Conservation (phyloP, 305 asterid species). For the Stenogyne calaminthoides region DNA sequence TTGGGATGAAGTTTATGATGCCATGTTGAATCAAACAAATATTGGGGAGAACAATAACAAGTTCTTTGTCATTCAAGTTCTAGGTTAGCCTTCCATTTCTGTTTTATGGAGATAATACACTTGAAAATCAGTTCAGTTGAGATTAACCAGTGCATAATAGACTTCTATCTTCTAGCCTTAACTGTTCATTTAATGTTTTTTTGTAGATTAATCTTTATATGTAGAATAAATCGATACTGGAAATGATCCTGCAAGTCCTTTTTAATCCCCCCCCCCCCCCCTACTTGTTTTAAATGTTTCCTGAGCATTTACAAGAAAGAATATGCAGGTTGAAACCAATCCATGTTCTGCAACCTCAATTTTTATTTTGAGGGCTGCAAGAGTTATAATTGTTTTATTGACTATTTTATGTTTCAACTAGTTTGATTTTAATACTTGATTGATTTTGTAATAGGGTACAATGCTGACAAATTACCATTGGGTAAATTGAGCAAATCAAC, state of each 20-base stretch:
- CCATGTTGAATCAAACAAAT: conserved; percentile 93
- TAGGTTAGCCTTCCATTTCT: conserved; percentile 55
- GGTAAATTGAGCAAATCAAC: conserved; percentile 96
- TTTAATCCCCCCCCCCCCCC: conserved; percentile 13
- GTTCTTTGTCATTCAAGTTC: conserved; percentile 76
- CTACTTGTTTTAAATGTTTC: background rate
- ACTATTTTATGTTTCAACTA: conserved; percentile 13
- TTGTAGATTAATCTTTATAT: background rate
- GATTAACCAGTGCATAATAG: background rate
- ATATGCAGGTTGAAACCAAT: conserved; percentile 10
- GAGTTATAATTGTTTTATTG: conserved; percentile 1
- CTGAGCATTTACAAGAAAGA: background rate
- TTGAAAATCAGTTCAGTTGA: background rate
- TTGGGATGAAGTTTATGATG: conserved; percentile 83
- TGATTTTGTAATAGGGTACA: conserved; percentile 63
- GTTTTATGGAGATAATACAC: conserved; percentile 21
- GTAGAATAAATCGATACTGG: background rate
- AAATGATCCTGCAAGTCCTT: conserved; percentile 12
- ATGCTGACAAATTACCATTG: conserved; percentile 89
- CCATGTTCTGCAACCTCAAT: conserved; percentile 5
- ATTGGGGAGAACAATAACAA: conserved; percentile 89
- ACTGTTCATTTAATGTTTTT: background rate
- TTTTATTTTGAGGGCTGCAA: background rate
- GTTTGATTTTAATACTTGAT: conserved; percentile 18
- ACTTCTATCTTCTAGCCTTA: conserved; percentile 8